Percentiles rank a stretch among this genome's conserved stretches.
phyloP scores from a whole-genome alignment of 192 early-diverging fungal genomes.

The Mortierella antarctica region DNA sequence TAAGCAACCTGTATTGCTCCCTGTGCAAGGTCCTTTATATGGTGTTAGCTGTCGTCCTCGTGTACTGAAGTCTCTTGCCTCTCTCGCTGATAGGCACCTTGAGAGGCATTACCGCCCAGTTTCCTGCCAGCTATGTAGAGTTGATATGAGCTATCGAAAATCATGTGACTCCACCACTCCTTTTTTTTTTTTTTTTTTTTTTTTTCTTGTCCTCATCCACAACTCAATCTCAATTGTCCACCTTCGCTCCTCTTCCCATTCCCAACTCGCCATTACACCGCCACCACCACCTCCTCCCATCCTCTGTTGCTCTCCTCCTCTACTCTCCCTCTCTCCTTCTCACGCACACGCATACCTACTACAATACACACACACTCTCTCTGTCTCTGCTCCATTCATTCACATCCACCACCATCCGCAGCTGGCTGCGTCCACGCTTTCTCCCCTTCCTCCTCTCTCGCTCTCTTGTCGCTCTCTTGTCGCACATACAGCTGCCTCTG shows the following conservation, averaged over 20 bases:
- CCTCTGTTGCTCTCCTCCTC: not conserved
- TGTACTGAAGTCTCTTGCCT: not conserved
- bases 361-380: not conserved
- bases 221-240: not conserved
- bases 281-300: not conserved
- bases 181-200: not conserved
- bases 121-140: conserved; percentile 64
- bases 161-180: not conserved
- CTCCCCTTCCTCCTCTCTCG: not conserved
- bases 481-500: no score
- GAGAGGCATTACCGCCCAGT: conserved; percentile 56
- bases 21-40: not conserved
- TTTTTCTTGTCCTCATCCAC: not conserved
- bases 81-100: conserved; percentile 50
- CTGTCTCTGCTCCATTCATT: no score
- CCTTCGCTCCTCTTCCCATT: conserved; percentile 2
- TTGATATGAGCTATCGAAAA: conserved; percentile 5
- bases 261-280: conserved; percentile 4
- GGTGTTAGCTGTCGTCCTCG: not conserved
- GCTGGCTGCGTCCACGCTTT: no score
- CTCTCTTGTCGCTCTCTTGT: not conserved
- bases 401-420: no score
- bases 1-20: conserved; percentile 10
- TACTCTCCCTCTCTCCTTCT: not conserved
- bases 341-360: not conserved